Evolutionary conservation across 768 basidiomycete genomes (phyloP).

Genomic region (Butyriboletus loyo): DNA sequence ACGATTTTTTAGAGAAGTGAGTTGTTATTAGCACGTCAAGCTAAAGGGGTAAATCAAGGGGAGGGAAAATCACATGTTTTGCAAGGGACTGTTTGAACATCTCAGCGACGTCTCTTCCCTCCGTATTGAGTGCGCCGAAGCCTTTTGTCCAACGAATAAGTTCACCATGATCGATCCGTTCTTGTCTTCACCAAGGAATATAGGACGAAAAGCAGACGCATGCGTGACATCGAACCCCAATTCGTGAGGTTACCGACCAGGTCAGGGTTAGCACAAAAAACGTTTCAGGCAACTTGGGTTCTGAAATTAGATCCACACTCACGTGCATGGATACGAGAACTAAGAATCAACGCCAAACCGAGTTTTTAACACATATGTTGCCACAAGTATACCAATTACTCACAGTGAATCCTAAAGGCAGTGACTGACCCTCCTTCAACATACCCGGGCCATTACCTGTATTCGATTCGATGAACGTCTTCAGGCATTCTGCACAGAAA

Average conservation of each 20-base stretch:
- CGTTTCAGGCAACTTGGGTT: neutral
- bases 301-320: constrained; percentile 33
- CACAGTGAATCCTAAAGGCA: constrained; percentile 94
- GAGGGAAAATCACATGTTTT: constrained; percentile 57
- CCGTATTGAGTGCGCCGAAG: constrained; percentile 87
- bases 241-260: neutral
- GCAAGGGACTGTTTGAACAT: constrained; percentile 86
- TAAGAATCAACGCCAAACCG: constrained; percentile 21
- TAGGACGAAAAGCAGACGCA: neutral
- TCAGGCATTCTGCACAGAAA: constrained; percentile 93
- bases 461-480: constrained; percentile 81
- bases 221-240: neutral
- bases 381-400: constrained; percentile 29
- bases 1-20: neutral
- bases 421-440: constrained; percentile 48
- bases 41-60: neutral
- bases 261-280: neutral
- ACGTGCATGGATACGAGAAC: constrained; percentile 97
- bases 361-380: neutral
- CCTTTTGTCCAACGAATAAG: constrained; percentile 99
- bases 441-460: constrained; percentile 48
- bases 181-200: constrained; percentile 56
- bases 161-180: constrained; percentile 87
- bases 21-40: neutral
- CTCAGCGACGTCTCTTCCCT: constrained; percentile 87